Percentiles rank a stretch among this genome's conserved stretches.
Evolutionary conservation across 2,329 filamentous ascomycete species (phyloP).

Genomic region (Fusarium citri): DNA sequence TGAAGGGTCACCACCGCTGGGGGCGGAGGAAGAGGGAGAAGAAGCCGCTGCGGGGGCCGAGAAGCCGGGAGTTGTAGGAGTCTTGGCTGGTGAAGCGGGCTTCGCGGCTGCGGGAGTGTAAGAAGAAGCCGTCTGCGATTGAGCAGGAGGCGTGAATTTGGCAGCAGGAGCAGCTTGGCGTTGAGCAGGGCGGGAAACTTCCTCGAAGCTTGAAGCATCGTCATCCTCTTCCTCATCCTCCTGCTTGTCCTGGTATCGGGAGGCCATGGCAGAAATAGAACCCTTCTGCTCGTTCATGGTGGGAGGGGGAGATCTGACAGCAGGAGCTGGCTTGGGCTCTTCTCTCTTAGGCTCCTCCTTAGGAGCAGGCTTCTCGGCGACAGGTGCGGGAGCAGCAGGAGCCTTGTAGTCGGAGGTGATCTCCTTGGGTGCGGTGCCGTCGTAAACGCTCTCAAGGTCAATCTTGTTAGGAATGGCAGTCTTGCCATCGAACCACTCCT

Average conservation of each 20-base stretch:
- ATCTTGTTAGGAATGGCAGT: slow-evolving; percentile 89
- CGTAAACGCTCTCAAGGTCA: slow-evolving; percentile 91
- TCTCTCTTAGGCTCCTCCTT: slow-evolving; percentile 64
- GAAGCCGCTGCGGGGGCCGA: slow-evolving; percentile 48
- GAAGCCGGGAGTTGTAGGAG: slow-evolving; percentile 44
- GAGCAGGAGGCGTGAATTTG: slow-evolving; percentile 55
- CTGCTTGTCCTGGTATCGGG: slow-evolving; percentile 83
- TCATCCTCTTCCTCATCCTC: slow-evolving; percentile 72
- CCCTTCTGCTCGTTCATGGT: slow-evolving; percentile 86
- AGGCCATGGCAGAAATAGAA: slow-evolving; percentile 86
- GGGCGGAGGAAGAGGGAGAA: slow-evolving; percentile 46
- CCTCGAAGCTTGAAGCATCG: slow-evolving; percentile 86
- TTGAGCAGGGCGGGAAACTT: slow-evolving; percentile 80
- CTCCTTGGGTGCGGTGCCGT: slow-evolving; percentile 83
- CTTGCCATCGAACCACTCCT: slow-evolving; percentile 90
- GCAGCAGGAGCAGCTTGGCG: slow-evolving; percentile 60
- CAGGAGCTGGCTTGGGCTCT: slow-evolving; percentile 63
- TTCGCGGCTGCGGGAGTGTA: slow-evolving; percentile 45
- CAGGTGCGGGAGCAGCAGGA: slow-evolving; percentile 57
- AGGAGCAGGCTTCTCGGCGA: slow-evolving; percentile 53
- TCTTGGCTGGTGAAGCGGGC: slow-evolving; percentile 51
- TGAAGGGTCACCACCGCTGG: slow-evolving; percentile 67
- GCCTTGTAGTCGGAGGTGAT: slow-evolving; percentile 77
- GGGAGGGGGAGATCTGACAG: slow-evolving; percentile 64
- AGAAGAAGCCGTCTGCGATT: slow-evolving; percentile 41